phyloP scores from a whole-genome alignment of 2,329 filamentous ascomycete genomes.

The Penicillium sp. region DNA sequence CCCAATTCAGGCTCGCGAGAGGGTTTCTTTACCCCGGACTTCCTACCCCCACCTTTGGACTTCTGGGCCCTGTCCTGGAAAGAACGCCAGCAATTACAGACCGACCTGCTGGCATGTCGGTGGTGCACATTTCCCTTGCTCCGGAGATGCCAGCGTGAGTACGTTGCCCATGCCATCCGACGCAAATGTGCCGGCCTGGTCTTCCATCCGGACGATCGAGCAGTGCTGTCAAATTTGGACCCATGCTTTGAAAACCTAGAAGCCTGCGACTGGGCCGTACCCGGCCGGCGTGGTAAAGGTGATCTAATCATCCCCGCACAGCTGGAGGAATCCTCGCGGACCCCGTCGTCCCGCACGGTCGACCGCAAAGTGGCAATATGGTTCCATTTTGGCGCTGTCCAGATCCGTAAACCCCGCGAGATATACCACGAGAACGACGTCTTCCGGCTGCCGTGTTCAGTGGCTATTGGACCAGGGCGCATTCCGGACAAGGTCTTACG shows the following conservation, averaged over 20 bases:
- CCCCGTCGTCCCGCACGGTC: conserved; percentile 1
- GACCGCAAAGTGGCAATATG: conserved; percentile 30
- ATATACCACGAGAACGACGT: conserved; percentile 27
- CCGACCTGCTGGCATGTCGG: conserved; percentile 29
- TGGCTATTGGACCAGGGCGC: conserved; percentile 20
- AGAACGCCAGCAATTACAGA: conserved; percentile 30
- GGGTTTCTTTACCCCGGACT: conserved; percentile 32
- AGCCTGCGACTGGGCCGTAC: conserved; percentile 16
- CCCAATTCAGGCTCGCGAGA: conserved; percentile 24
- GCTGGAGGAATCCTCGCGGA: background rate
- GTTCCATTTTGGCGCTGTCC: conserved; percentile 32
- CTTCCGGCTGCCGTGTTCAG: conserved; percentile 30
- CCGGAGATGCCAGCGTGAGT: conserved; percentile 34
- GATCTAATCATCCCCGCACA: conserved; percentile 25
- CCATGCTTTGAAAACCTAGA: conserved; percentile 19
- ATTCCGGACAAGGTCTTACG: conserved; percentile 35
- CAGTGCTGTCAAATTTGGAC: conserved; percentile 20
- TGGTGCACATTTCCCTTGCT: conserved; percentile 37
- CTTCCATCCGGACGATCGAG: conserved; percentile 22
- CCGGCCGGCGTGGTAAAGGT: conserved; percentile 25
- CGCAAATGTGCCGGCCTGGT: conserved; percentile 24
- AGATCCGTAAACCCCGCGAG: conserved; percentile 24
- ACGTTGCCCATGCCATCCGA: conserved; percentile 29
- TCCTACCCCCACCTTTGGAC: conserved; percentile 31
- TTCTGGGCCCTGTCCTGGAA: conserved; percentile 25